A percentile compares a stretch with the other conserved stretches of the same genome.
These are phyloP conservation scores for Xylaria telfairii DNA, from an alignment of 495 filamentous ascomycete genomes.

Conservation along the genomic window DNA sequence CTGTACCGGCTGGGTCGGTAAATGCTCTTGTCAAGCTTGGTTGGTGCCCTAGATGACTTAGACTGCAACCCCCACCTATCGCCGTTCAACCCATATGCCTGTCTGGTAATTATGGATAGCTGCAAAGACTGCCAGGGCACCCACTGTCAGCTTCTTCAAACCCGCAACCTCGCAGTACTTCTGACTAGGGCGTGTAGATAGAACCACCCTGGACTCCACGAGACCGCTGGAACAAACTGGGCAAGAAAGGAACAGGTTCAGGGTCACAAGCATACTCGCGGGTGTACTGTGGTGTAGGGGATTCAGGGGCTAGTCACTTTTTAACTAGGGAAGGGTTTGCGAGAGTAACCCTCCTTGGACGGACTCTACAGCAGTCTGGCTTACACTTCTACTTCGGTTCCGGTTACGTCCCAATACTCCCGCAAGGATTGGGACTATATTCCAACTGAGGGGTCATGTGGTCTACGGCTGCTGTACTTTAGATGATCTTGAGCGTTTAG, in stretches of 20 bases:
- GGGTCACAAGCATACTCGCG: background rate
- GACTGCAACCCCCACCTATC: background rate
- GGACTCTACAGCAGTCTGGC: background rate
- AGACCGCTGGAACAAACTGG: background rate
- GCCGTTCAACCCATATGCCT: background rate
- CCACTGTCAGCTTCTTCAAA: slow-evolving; percentile 11
- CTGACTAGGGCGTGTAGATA: slow-evolving; percentile 14
- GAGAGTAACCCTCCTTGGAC: slow-evolving; percentile 17
- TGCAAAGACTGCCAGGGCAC: background rate
- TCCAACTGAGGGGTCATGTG: slow-evolving; percentile 6
- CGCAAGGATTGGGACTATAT: slow-evolving; percentile 7
- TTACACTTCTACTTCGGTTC: background rate
- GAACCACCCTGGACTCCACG: background rate
- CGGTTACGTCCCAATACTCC: background rate
- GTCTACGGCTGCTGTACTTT: background rate
- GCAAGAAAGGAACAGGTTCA: background rate
- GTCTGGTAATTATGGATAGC: slow-evolving; percentile 6
- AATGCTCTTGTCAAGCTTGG: background rate
- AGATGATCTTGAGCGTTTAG: slow-evolving; percentile 8
- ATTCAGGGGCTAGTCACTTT: background rate
- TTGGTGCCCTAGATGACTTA: slow-evolving; percentile 1
- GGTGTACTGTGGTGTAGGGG: background rate
- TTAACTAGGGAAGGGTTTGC: slow-evolving; percentile 7
- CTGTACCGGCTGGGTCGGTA: background rate
- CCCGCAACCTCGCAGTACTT: background rate